Evolutionary conservation across 202 grass and related monocot genomes (phyloP).

Genomic region (Setaria viridis): DNA sequence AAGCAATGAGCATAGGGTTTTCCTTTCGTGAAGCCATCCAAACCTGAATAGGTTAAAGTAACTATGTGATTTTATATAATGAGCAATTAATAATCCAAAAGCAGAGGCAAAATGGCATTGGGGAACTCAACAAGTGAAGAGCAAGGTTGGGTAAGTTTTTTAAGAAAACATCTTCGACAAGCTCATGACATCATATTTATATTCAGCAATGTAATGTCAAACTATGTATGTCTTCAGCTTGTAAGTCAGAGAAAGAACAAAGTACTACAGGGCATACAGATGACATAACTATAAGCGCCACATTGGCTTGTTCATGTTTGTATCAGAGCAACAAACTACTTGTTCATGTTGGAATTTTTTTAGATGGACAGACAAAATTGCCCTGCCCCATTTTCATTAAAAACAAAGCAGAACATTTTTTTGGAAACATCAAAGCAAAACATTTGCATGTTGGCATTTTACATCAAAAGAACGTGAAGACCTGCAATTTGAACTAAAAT

Average conservation of each 20-base stretch:
- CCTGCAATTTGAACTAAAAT: background rate
- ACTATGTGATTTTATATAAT: background rate
- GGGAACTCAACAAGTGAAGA: constrained; percentile 6
- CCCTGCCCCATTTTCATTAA: no score
- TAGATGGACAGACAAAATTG: no score
- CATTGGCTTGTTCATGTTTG: background rate
- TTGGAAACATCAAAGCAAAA: background rate
- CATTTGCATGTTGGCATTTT: background rate
- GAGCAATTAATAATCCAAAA: background rate
- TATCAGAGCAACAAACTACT: constrained; percentile 5
- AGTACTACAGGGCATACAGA: background rate
- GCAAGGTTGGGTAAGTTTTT: background rate
- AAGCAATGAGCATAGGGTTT: constrained; percentile 53
- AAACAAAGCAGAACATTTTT: background rate
- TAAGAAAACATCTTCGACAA: no score
- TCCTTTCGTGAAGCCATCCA: constrained; percentile 58
- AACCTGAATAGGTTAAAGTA: constrained; percentile 39
- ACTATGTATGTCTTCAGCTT: background rate
- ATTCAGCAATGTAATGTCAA: background rate
- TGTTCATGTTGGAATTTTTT: background rate
- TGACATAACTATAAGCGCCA: background rate
- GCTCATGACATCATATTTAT: background rate
- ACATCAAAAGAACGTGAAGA: constrained; percentile 1
- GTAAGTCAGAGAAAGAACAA: constrained; percentile 9
- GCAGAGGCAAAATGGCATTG: background rate